Conservation (phyloP, 192 early-diverging fungal genomes). For the Linnemannia elongata region DNA sequence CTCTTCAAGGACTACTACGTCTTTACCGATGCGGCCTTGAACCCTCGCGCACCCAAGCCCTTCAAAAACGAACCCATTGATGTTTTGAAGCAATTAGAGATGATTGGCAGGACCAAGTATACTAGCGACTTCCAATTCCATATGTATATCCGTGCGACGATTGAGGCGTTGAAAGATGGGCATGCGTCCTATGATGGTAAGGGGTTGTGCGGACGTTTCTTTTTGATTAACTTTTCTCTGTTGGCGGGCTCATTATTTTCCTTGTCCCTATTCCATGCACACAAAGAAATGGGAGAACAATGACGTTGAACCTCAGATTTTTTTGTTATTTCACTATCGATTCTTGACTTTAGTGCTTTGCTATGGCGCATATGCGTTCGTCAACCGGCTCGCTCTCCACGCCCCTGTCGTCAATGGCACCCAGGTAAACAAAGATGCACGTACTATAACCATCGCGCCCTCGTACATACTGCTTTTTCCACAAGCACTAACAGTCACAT, state of each 20-base stretch:
- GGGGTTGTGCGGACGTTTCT: neutral
- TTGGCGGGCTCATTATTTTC: neutral
- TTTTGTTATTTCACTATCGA: neutral
- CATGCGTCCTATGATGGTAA: constrained; percentile 19
- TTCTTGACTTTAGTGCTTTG: constrained; percentile 1
- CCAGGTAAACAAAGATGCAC: constrained; percentile 10
- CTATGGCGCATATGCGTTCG: constrained; percentile 1
- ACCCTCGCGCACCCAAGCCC: neutral
- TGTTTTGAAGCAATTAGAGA: neutral
- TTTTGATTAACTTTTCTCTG: neutral
- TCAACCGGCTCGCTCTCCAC: neutral
- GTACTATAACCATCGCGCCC: neutral
- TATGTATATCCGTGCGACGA: neutral
- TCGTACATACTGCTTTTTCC: neutral
- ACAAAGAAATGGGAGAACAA: neutral
- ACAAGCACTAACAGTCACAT: neutral
- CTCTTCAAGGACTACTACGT: constrained; percentile 14
- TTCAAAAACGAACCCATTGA: constrained; percentile 12
- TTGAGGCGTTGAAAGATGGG: neutral
- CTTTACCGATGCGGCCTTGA: constrained; percentile 15
- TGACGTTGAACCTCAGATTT: neutral
- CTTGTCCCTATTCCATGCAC: neutral
- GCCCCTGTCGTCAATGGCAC: constrained; percentile 22
- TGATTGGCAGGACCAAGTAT: constrained; percentile 10
- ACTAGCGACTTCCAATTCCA: constrained; percentile 8